A percentile compares a stretch with the other conserved stretches of the same genome.
Conservation (phyloP, 768 basidiomycete species). For the Candolleomyces eurysporus region DNA sequence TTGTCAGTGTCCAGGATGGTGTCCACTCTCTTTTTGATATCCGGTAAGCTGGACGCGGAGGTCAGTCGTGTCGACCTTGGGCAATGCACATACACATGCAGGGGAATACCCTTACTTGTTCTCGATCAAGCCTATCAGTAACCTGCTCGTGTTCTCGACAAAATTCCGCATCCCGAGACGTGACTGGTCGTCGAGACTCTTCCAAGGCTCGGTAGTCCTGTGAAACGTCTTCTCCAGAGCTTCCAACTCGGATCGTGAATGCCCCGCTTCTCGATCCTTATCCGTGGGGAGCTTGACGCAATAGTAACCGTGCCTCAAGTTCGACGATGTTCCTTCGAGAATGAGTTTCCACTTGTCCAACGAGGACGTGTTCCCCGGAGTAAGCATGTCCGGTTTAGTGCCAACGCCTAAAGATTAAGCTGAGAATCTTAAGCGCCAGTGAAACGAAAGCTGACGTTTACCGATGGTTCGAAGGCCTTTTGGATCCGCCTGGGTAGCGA, state of each 20-base stretch:
- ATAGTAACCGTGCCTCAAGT: constrained; percentile 61
- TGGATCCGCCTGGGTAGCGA: no score
- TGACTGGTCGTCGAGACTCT: constrained; percentile 33
- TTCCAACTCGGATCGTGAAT: constrained; percentile 37
- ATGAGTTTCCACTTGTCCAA: constrained; percentile 50
- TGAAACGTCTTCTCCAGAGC: constrained; percentile 44
- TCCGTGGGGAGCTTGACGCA: constrained; percentile 69
- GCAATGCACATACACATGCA: background rate
- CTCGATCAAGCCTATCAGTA: constrained; percentile 52
- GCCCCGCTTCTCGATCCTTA: constrained; percentile 39
- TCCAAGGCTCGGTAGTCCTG: constrained; percentile 49
- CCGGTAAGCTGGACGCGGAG: no score
- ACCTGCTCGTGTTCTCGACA: constrained; percentile 46
- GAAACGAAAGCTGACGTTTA: no score
- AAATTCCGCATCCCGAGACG: constrained; percentile 59
- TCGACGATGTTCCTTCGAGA: constrained; percentile 42
- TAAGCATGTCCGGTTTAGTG: constrained; percentile 65
- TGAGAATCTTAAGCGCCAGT: no score
- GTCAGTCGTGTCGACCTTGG: no score
- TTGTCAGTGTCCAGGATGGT: no score
- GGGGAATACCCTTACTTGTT: constrained; percentile 36
- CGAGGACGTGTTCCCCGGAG: constrained; percentile 37
- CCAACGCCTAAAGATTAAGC: constrained; percentile 47
- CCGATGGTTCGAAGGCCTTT: no score
- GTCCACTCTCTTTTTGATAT: no score